Base-by-base conservation (phyloP, 1,284 basidiomycete genomes). In the Pterulicium gracile region DNA sequence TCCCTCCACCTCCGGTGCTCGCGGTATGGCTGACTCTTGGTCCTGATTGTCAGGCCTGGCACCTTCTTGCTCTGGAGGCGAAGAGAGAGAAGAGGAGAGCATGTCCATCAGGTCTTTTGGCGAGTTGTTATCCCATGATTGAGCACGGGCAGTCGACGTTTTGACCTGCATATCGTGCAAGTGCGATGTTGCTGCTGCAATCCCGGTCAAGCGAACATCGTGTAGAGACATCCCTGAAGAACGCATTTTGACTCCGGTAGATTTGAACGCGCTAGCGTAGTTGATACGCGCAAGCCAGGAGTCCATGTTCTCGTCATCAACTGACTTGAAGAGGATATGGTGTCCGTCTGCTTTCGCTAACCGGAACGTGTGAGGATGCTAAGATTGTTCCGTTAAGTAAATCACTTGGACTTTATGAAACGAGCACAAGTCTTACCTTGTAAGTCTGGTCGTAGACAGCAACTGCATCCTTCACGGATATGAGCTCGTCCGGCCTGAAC, bases 231-330 rank as follows among this genome's bases (percentile, higher is more conserved):
- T 78, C 10, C 75, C 77, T 7, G 74, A 63, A 0, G 85, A 74
- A 13, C 91, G 80, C 75, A 96, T 92, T 42, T 81, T 76, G 39
- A 97, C 72, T n/a, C 85, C 87, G 4, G 80, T 75, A 1, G 88
- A 81, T 62, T 85, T 91, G 76, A 97, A 98, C 4, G 88, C 75
- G 50, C 90, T 87, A 4, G 91, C 93, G 60, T 96, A 98, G 64
- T 98, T 98, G 61, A 98, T 92, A 40, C 79, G 75, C 24, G 85
- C 76, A 53, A 98, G 83, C 95, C 95, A 98, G 52, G 86, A 79
- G 59, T 95, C 88, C 72, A 92, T 77, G 52, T 94, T 88, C 43
- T 68, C 63, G 54, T 87, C 82, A 55, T 78, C 73, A 10, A 71
- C 60, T 3, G 88, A 76, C 58, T 92, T 88, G 39, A 98, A 69